Conservation (phyloP, 1,284 basidiomycete genomes). For the Ceratobasidium sp. region DNA sequence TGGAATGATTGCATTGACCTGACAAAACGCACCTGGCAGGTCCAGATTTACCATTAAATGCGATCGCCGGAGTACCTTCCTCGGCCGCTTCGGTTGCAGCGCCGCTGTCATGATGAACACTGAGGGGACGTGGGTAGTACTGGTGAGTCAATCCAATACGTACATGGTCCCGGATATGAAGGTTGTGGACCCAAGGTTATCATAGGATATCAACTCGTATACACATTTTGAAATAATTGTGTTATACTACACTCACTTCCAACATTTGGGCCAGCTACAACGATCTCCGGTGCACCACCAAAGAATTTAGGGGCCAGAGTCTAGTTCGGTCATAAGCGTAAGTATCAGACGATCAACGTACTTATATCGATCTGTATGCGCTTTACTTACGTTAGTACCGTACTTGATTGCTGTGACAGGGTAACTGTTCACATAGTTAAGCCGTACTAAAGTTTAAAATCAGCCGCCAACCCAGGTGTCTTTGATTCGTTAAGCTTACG, state of each 20-base stretch:
- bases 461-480: neutral
- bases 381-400: slow-evolving; percentile 45
- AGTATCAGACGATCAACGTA: slow-evolving; percentile 40
- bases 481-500: slow-evolving; percentile 48
- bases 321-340: slow-evolving; percentile 51
- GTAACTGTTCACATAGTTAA: slow-evolving; percentile 49
- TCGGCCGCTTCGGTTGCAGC: slow-evolving; percentile 57
- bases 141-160: no score
- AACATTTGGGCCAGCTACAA: slow-evolving; percentile 61
- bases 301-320: slow-evolving; percentile 57
- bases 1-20: no score
- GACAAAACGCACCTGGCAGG: no score
- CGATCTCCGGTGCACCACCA: slow-evolving; percentile 53
- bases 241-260: slow-evolving; percentile 52
- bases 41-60: slow-evolving; percentile 54
- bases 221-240: no score
- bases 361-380: slow-evolving; percentile 45
- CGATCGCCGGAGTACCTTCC: slow-evolving; percentile 59
- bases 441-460: slow-evolving; percentile 44
- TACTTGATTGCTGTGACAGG: slow-evolving; percentile 45
- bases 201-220: no score
- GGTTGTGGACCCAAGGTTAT: slow-evolving; percentile 53
- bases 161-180: slow-evolving; percentile 59
- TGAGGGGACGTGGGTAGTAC: no score
- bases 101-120: slow-evolving; percentile 48